Conservation (phyloP, 371 early-diverging fungal genomes). For the Mortierella sp. region DNA sequence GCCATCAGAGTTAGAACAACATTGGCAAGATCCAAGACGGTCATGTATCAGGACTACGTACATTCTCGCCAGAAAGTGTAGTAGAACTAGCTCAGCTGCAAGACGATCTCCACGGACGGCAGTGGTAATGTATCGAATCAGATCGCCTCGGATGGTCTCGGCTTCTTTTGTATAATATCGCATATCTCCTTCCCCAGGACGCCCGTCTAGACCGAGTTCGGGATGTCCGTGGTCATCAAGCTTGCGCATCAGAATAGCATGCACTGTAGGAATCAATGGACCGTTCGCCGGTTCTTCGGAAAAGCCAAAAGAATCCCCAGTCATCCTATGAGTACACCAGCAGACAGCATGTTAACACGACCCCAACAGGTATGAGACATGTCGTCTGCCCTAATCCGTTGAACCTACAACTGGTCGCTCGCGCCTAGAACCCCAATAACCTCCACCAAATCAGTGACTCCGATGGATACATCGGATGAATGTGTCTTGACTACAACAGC, state of each 20-base stretch:
- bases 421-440: conserved; percentile 64
- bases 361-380: not conserved
- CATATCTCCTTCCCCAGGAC: conserved; percentile 19
- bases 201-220: conserved; percentile 24
- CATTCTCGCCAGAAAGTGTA: conserved; percentile 69
- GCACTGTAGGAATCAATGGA: conserved; percentile 38
- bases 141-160: conserved; percentile 52
- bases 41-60: conserved; percentile 39
- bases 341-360: too few relatives aligned
- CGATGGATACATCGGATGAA: conserved; percentile 51
- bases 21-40: not conserved
- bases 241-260: conserved; percentile 40
- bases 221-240: conserved; percentile 50
- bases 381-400: not conserved
- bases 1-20: not conserved
- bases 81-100: conserved; percentile 68
- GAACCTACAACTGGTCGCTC: conserved; percentile 39
- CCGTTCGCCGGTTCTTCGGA: conserved; percentile 21
- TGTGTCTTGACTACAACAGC: conserved; percentile 63
- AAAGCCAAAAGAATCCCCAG: conserved; percentile 36
- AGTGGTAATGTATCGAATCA: conserved; percentile 65
- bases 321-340: conserved; percentile 16
- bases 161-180: conserved; percentile 32
- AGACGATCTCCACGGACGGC: conserved; percentile 63
- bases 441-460: conserved; percentile 68